Base-by-base conservation (phyloP, 768 basidiomycete genomes). In the Lyophyllum shimeji region DNA sequence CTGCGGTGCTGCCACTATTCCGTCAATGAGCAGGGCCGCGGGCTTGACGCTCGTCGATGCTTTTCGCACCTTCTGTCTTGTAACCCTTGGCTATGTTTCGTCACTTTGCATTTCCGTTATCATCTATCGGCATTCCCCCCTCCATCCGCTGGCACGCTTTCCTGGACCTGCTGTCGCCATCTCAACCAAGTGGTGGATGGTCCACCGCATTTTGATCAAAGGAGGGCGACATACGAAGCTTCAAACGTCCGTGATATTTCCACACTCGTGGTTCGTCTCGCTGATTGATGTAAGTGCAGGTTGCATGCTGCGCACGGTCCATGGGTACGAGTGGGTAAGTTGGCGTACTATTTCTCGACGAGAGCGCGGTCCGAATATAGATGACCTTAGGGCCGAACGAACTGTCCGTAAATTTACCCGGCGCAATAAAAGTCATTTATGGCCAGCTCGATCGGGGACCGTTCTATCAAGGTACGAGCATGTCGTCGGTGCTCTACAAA, bases 251-350 rank as follows among this genome's bases (percentile, higher is more conserved):
- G 11, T 52, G 12, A 15, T 42, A 42, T 31, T 15, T 23, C 25
- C 2, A 40, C n/a, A 9, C 27, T 49, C 24, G 8, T 20, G 34
- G 15, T 23, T n/a, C 2, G 3, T 17, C 23, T 52, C 24, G 27
- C 21, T 40, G 21, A 52, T 13, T 15, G 20, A 20, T 49, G 15
- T 13, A 20, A 34, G 12, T 33, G 31, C 27, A 52, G 51, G 21
- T 39, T 52, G 18, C 51, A 52, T 20, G 51, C 51, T 25, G 25
- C 34, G 42, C 40, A 52, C 17, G 51, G 51, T 12, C 51, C 51
- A 42, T 52, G 51, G 51, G 23, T 52, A 23, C 39, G 39, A 42
- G 51, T 52, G 21, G 51, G 39, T 52, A 20, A 18, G 51, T 52
- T 15, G 7, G 18, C 31, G 33, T n/a, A n/a, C n/a, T 2, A 7